Percentiles rank a stretch among this genome's conserved stretches.
Evolutionary conservation across 306 rosid genomes (phyloP).

Genomic region (Quercus bicolor): DNA sequence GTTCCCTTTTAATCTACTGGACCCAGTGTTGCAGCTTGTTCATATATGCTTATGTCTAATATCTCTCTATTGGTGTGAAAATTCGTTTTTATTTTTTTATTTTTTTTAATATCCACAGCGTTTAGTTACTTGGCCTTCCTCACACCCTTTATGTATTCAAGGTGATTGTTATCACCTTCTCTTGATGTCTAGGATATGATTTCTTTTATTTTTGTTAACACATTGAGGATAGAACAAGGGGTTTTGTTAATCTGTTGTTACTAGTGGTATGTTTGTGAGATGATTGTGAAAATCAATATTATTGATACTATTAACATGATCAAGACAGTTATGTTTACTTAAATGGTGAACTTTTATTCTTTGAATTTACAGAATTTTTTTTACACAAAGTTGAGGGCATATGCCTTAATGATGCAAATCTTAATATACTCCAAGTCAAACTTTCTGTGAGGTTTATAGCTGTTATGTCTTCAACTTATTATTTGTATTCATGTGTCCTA

Average conservation of each 20-base stretch:
- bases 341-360: neutral
- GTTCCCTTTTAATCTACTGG: slow-evolving; percentile 41
- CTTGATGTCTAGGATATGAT: neutral
- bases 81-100: neutral
- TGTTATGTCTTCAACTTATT: neutral
- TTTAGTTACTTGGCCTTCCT: slow-evolving; percentile 2
- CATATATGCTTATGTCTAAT: slow-evolving; percentile 20
- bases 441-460: neutral
- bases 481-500: neutral
- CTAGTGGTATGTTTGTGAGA: neutral
- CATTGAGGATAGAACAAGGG: neutral
- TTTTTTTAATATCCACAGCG: neutral
- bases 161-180: neutral
- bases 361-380: neutral
- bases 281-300: neutral
- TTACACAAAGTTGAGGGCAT: neutral
- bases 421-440: neutral
- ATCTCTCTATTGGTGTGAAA: slow-evolving; percentile 22
- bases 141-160: neutral
- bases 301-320: neutral
- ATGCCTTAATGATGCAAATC: neutral
- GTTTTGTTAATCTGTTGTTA: neutral
- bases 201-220: neutral
- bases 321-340: neutral
- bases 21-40: slow-evolving; percentile 39